These are phyloP conservation scores for Petunia secreta DNA, from an alignment of 257 asterid genomes.

Conservation along the genomic window DNA sequence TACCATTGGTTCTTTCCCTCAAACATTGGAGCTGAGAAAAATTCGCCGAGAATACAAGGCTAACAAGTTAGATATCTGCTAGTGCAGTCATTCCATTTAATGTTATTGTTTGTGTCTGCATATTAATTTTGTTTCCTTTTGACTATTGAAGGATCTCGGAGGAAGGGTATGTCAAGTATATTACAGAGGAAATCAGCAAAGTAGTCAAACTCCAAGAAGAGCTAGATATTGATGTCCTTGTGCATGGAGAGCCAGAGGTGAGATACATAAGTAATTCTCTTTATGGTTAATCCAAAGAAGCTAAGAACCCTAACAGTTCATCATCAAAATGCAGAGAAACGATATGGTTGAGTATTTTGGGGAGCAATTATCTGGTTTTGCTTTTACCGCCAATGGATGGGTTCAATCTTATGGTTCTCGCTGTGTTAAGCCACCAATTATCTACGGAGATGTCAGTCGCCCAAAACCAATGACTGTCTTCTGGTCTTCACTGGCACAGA, in stretches of 20 bases:
- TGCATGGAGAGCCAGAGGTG: slow-evolving; percentile 99
- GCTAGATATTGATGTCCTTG: slow-evolving; percentile 95
- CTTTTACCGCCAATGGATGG: slow-evolving; percentile 97
- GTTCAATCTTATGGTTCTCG: slow-evolving; percentile 98
- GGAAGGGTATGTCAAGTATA: slow-evolving; percentile 77
- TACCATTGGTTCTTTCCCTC: slow-evolving; percentile 97
- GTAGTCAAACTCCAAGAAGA: slow-evolving; percentile 99
- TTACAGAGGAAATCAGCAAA: slow-evolving; percentile 84
- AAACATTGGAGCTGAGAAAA: slow-evolving; percentile 89
- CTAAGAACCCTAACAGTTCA: slow-evolving; percentile 18
- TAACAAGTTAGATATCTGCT: slow-evolving; percentile 61
- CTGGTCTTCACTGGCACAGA: slow-evolving; percentile 97
- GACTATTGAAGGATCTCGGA: slow-evolving; percentile 65
- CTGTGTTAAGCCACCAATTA: slow-evolving; percentile 98
- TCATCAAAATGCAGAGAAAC: slow-evolving; percentile 64
- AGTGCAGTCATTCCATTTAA: neutral
- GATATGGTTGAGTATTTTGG: slow-evolving; percentile 99
- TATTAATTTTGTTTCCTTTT: slow-evolving; percentile 20
- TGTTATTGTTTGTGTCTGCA: slow-evolving; percentile 9
- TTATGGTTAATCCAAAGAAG: neutral
- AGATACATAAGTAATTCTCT: slow-evolving; percentile 20
- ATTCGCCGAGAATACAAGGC: slow-evolving; percentile 98
- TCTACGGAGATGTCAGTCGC: slow-evolving; percentile 97
- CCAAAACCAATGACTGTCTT: slow-evolving; percentile 96
- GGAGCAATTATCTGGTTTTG: slow-evolving; percentile 96